Conservation (phyloP, 768 basidiomycete genomes). For the Mycena maculata region DNA sequence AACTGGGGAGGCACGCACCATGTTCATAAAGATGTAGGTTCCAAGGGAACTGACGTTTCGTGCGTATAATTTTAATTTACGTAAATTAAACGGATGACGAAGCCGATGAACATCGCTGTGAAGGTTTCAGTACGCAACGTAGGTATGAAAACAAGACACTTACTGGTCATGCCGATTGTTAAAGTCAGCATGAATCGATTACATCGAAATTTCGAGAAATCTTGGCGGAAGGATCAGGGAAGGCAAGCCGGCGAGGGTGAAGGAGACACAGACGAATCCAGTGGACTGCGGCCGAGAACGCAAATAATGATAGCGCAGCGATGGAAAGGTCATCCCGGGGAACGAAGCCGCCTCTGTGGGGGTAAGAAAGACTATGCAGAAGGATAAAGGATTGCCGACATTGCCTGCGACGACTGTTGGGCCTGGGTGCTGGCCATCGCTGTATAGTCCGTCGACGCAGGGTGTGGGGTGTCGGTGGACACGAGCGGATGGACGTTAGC, state of each 20-base stretch:
- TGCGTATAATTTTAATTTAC: too few species aligned
- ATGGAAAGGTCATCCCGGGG: background rate
- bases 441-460: too few species aligned
- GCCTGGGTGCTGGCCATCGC: too few species aligned
- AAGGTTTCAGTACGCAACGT: too few species aligned
- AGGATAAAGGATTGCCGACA: too few species aligned
- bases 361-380: too few species aligned
- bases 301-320: background rate
- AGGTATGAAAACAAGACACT: background rate
- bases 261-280: constrained; percentile 3
- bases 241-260: too few species aligned
- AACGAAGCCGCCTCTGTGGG: too few species aligned
- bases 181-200: background rate
- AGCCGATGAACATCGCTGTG: constrained; percentile 3
- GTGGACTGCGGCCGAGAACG: background rate
- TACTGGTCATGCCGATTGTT: constrained; percentile 8
- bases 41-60: background rate
- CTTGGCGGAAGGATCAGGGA: background rate
- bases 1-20: too few species aligned
- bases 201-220: background rate
- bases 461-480: too few species aligned
- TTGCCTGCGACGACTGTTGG: too few species aligned
- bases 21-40: background rate
- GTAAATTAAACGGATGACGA: constrained; percentile 3
- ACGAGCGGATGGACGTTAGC: too few species aligned